Evolutionary conservation across 345 rosid genomes (phyloP), one percentile per base, ranked within the genome.

Genomic region (Populus euphratica): DNA sequence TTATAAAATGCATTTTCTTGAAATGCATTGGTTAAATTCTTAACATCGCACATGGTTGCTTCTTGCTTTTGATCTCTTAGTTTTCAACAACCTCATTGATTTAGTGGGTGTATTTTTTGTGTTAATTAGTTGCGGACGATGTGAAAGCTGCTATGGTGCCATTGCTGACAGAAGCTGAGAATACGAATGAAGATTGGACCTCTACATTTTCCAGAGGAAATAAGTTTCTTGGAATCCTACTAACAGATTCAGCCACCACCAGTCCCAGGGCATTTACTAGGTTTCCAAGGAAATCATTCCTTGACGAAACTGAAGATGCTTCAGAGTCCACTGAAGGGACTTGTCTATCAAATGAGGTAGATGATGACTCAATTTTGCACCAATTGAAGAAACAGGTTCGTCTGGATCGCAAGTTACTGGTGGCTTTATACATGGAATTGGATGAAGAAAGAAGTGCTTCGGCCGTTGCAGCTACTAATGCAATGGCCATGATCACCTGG

Each of bases 401-500:
- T 13, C 82, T 93, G 79, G 98, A 93, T 68, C 87, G 91, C 59
- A 95, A 92, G 89, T 93, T 98, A 17, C 80, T 96, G 72, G 87
- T 93, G 82, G 92, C 81, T 43, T 79, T 96, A 72, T 93, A 88
- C 87, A 93, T 96, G 93, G 97, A 93, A 82, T 74, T 96, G 64
- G 97, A 96, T 23, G 99, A 96, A 79, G 98, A 96, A 84, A 85
- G 96, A 81, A 93, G 79, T 27, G 96, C 97, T 47, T 92, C 99
- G 12, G 91, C 94, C 4, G 86, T 93, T n/a, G 99, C 94, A 47
- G 99, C 98, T 11, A 92, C 91, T 76, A 91, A 92, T 52, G 97
- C 98, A 1, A 93, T 93, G 94, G 97, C 97, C 33, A 96, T 96
- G 97, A 93, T 93, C 79, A 93, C 96, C 0, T 76, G 96, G 84